Evolutionary conservation across 306 rosid species (phyloP), one percentile per base, ranked within the genome.

Genomic region (Prunus mongolica): DNA sequence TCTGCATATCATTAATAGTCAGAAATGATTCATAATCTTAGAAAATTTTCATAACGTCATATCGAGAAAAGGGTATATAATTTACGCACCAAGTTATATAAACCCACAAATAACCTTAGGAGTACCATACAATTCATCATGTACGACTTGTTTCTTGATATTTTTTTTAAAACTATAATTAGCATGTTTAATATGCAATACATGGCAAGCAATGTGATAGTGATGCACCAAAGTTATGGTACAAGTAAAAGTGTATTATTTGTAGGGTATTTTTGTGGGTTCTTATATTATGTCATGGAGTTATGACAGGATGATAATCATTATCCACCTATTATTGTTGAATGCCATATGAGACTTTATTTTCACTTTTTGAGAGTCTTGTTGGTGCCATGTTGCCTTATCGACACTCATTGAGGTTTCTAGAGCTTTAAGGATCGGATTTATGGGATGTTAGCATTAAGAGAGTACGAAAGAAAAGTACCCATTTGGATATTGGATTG

Each of bases 401-500:
- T 75, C 52, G 8, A 46, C 76, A 63, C 64, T 62, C 74, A 32
- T 19, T 47, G 47, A 51, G 62, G 74, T 55, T 64, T 71, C 70
- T 30, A 71, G 55, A 65, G 54, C 57, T 81, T 81, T 54, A 81
- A 30, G 84, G 72, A 68, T 81, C 57, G 70, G 28, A 60, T 24
- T 56, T 24, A 8, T 22, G 41, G 75, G 55, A 27, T 41, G 69
- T 30, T 24, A 51, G 77, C 46, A 54, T 25, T 8, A 5, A 41
- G 19, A 54, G 19, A 2, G 45, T 18, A 12, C 38, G 3, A 27
- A 38, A 19, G 25, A 13, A 27, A 61, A 66, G 30, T 13, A 52
- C 14, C 45, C 65, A 13, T 47, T 44, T 65, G 22, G 30, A 69
- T 27, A 7, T 65, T 57, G 72, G 72, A 62, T 62, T 65, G 63